A percentile compares a stretch with the other conserved stretches of the same genome.
phyloP scores from a whole-genome alignment of 1,139 yeast species.

The Geotrichum phurueaensis region DNA sequence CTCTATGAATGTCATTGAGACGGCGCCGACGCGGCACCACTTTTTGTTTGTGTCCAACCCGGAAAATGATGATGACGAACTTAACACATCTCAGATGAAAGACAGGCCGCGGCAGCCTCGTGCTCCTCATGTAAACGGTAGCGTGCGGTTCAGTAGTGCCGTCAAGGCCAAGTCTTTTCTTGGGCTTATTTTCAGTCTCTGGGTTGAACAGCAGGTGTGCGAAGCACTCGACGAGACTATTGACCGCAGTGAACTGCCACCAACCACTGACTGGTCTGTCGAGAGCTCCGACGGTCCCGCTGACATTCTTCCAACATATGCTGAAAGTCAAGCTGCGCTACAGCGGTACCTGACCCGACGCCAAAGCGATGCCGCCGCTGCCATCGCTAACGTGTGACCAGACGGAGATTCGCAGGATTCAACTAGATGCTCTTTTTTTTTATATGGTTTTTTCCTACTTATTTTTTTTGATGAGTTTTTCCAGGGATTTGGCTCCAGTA shows the following conservation, averaged over 20 bases:
- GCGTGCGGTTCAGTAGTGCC: slow-evolving; percentile 1
- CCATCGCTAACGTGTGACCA: neutral
- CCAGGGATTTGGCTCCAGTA: neutral
- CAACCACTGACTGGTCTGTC: neutral
- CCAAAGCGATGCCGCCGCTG: neutral
- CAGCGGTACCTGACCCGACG: neutral
- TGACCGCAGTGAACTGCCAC: neutral
- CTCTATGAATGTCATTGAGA: neutral
- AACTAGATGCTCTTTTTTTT: neutral
- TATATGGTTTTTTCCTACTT: neutral
- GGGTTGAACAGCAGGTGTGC: slow-evolving; percentile 5
- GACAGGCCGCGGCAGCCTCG: neutral
- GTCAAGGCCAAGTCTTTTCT: neutral
- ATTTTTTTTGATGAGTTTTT: neutral
- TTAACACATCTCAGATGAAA: neutral
- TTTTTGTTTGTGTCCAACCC: slow-evolving; percentile 1
- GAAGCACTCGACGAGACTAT: neutral
- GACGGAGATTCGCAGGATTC: neutral
- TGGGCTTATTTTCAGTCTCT: slow-evolving; percentile 1
- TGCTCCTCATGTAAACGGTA: neutral
- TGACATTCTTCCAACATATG: slow-evolving; percentile 3
- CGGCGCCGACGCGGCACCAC: neutral
- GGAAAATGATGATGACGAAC: neutral
- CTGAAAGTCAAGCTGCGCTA: slow-evolving; percentile 3
- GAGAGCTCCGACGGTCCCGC: neutral